phyloP scores from a whole-genome alignment of 805 yeast species.

The Clavispora carvajalis region DNA sequence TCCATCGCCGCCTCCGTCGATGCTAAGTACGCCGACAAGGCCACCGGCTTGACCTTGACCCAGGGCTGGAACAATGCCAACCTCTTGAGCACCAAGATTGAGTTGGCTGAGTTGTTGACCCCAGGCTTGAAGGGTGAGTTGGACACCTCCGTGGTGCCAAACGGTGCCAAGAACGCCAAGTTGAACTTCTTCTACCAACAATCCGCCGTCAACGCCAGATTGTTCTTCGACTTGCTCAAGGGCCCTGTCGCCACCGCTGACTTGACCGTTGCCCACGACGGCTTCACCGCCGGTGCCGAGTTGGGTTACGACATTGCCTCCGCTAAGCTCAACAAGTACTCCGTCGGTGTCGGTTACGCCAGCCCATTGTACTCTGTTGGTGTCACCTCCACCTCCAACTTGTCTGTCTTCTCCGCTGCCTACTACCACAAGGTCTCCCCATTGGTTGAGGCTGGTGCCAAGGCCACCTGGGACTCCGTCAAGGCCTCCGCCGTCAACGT shows the following conservation, averaged over 20 bases:
- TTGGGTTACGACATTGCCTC: slow-evolving; percentile 92
- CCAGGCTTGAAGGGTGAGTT: slow-evolving; percentile 94
- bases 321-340: slow-evolving; percentile 90
- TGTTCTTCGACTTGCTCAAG: slow-evolving; percentile 89
- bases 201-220: slow-evolving; percentile 90
- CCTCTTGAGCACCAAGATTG: slow-evolving; percentile 86
- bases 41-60: slow-evolving; percentile 85
- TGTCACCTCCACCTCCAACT: slow-evolving; percentile 77
- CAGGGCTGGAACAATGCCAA: slow-evolving; percentile 98
- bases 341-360: slow-evolving; percentile 90
- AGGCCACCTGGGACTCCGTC: slow-evolving; percentile 91
- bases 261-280: slow-evolving; percentile 90
- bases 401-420: slow-evolving; percentile 87
- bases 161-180: slow-evolving; percentile 79
- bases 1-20: slow-evolving; percentile 85
- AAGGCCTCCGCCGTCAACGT: slow-evolving; percentile 77
- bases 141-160: slow-evolving; percentile 81
- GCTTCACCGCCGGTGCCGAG: slow-evolving; percentile 95
- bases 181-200: slow-evolving; percentile 87
- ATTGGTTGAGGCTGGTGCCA: slow-evolving; percentile 93
- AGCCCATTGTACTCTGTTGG: slow-evolving; percentile 84
- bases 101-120: slow-evolving; percentile 84
- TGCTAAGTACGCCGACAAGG: slow-evolving; percentile 88
- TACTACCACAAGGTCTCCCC: slow-evolving; percentile 95
- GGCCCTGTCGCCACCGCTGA: slow-evolving; percentile 96